phyloP scores from a whole-genome alignment of 2,329 filamentous ascomycete species.

The Pseudogymnoascus sp. region DNA sequence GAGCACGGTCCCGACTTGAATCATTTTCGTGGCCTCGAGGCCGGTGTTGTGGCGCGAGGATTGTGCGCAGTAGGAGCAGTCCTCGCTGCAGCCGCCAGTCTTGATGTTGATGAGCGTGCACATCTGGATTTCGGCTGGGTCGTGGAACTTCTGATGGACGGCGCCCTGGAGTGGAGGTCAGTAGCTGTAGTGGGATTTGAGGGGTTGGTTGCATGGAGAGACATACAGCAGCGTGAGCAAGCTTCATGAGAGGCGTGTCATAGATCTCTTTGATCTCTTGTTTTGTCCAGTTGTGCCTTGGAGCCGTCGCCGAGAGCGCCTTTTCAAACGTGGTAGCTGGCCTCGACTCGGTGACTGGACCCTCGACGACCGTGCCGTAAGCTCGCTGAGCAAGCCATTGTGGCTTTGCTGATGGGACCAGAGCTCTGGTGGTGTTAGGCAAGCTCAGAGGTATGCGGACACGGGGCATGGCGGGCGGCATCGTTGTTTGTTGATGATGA shows the following conservation, averaged over 20 bases:
- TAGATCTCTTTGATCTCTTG: conserved; percentile 78
- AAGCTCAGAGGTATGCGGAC: conserved; percentile 17
- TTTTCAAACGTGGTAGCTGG: conserved; percentile 15
- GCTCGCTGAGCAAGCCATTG: conserved; percentile 24
- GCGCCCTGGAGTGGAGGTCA: conserved; percentile 45
- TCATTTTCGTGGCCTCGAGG: conserved; percentile 70
- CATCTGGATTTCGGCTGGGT: conserved; percentile 76
- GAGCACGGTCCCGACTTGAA: conserved; percentile 71
- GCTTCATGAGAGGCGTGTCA: conserved; percentile 69
- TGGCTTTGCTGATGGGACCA: conserved; percentile 26
- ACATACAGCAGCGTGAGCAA: conserved; percentile 64
- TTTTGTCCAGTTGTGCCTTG: conserved; percentile 69
- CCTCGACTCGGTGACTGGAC: background rate
- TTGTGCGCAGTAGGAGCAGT: conserved; percentile 89
- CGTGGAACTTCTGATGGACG: conserved; percentile 78
- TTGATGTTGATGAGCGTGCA: conserved; percentile 98
- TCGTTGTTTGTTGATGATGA: conserved; percentile 19
- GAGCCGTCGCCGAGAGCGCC: conserved; percentile 51
- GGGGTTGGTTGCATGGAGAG: conserved; percentile 18
- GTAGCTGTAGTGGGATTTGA: conserved; percentile 10
- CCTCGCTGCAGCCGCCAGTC: conserved; percentile 83
- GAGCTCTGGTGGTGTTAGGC: conserved; percentile 40
- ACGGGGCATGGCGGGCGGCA: conserved; percentile 30
- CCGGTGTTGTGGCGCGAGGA: conserved; percentile 72
- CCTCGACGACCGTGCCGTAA: conserved; percentile 11